These are phyloP conservation scores for Colletotrichum tofieldiae DNA, from an alignment of 2,329 filamentous ascomycete species.

Conservation along the genomic window DNA sequence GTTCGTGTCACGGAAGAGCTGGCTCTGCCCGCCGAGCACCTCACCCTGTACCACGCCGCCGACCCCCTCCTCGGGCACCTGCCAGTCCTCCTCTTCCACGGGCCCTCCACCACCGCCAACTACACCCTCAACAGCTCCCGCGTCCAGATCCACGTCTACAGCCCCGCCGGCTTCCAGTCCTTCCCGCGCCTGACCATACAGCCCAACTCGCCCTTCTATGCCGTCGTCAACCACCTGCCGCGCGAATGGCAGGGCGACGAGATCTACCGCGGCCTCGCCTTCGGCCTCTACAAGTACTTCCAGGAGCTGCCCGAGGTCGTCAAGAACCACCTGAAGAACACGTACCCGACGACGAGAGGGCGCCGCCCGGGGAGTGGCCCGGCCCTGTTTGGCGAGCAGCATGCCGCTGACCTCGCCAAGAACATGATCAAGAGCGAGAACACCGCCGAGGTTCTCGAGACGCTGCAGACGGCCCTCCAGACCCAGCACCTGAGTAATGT, in stretches of 20 bases:
- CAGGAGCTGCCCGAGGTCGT: constrained; percentile 84
- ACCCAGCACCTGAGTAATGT: constrained; percentile 88
- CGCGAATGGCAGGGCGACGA: constrained; percentile 97
- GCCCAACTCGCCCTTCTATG: constrained; percentile 91
- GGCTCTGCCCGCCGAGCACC: constrained; percentile 83
- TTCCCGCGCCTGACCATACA: constrained; percentile 94
- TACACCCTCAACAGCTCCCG: constrained; percentile 90
- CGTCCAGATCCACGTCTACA: constrained; percentile 94
- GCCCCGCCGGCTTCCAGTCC: constrained; percentile 88
- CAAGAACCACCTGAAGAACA: constrained; percentile 78
- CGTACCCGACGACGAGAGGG: constrained; percentile 67
- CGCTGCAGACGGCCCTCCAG: constrained; percentile 82
- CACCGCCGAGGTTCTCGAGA: constrained; percentile 78
- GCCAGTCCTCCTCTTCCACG: constrained; percentile 92
- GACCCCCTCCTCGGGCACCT: constrained; percentile 87
- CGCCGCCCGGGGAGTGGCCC: constrained; percentile 76
- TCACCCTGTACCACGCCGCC: constrained; percentile 90
- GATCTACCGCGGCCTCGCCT: constrained; percentile 89
- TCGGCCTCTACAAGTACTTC: constrained; percentile 96
- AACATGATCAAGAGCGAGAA: constrained; percentile 88
- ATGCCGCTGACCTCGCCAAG: constrained; percentile 91
- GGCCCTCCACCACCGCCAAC: constrained; percentile 90
- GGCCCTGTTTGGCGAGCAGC: constrained; percentile 87
- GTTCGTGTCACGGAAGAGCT: constrained; percentile 86
- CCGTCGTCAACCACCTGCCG: constrained; percentile 89